phyloP scores from a whole-genome alignment of 2,329 filamentous ascomycete genomes.

The Elsinoe fawcettii region DNA sequence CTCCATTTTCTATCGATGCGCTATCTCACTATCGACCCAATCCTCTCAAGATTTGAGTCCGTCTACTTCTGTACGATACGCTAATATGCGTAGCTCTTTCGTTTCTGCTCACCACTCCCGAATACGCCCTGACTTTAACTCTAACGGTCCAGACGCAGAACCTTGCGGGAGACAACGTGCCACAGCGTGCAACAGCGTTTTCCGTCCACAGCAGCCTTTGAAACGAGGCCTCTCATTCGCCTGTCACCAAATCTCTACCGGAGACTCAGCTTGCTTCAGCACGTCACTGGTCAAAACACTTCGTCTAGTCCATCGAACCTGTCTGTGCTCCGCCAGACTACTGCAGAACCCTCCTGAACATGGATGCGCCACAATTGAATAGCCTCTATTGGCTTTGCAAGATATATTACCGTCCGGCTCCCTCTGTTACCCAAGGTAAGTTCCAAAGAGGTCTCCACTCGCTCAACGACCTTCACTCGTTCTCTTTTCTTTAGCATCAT shows the following conservation, averaged over 20 bases:
- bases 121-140: background rate
- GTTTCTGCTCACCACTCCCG: background rate
- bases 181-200: slow-evolving; percentile 9
- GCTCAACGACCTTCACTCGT: slow-evolving; percentile 1
- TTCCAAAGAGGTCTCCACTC: background rate
- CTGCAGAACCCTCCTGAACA: slow-evolving; percentile 8
- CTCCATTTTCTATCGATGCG: slow-evolving; percentile 8
- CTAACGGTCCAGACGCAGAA: slow-evolving; percentile 11
- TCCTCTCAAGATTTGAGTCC: background rate
- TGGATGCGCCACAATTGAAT: slow-evolving; percentile 1
- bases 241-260: slow-evolving; percentile 7
- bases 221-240: slow-evolving; percentile 1
- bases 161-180: slow-evolving; percentile 9
- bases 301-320: background rate
- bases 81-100: background rate
- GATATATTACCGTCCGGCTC: background rate
- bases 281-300: slow-evolving; percentile 1
- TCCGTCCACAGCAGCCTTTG: slow-evolving; percentile 1
- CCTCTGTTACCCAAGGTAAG: background rate
- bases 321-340: background rate
- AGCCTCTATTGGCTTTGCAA: slow-evolving; percentile 1
- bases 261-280: background rate
- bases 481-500: background rate
- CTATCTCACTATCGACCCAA: background rate
- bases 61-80: slow-evolving; percentile 2